Evolutionary conservation across 1,284 basidiomycete species (phyloP).

Genomic region (Microbotryomycetes sp.): DNA sequence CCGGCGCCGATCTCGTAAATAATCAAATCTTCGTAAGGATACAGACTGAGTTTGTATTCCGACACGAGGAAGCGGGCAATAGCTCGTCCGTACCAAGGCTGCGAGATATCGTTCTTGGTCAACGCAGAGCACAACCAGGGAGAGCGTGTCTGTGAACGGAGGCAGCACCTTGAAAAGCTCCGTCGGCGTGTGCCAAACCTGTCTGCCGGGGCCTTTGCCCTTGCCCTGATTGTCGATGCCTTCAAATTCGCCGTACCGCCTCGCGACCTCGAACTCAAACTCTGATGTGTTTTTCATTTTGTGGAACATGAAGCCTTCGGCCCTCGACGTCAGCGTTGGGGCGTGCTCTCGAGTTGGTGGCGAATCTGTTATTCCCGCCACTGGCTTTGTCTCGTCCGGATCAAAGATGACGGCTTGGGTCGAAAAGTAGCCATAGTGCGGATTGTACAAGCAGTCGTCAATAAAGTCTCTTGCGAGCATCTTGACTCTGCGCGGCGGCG

Average conservation of each 20-base stretch:
- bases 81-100: slow-evolving; percentile 92
- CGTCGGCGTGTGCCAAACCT: slow-evolving; percentile 98
- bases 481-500: slow-evolving; percentile 71
- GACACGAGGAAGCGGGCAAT: slow-evolving; percentile 80
- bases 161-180: slow-evolving; percentile 84
- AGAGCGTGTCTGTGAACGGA: not conserved
- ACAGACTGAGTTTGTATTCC: slow-evolving; percentile 88
- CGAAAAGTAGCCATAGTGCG: slow-evolving; percentile 94
- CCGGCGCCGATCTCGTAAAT: slow-evolving; percentile 98
- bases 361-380: slow-evolving; percentile 6
- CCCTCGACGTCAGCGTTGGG: slow-evolving; percentile 38
- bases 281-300: slow-evolving; percentile 59
- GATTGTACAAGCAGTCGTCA: slow-evolving; percentile 94
- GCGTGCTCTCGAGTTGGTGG: slow-evolving; percentile 33
- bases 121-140: slow-evolving; percentile 2
- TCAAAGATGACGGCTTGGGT: slow-evolving; percentile 82
- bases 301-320: slow-evolving; percentile 58
- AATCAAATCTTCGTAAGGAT: slow-evolving; percentile 88
- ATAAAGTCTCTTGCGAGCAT: slow-evolving; percentile 97
- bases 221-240: slow-evolving; percentile 47
- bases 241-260: slow-evolving; percentile 60
- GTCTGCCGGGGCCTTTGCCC: slow-evolving; percentile 64
- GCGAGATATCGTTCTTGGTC: not conserved
- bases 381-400: slow-evolving; percentile 43
- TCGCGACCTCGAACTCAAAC: slow-evolving; percentile 73